Base-by-base conservation (phyloP, 129 eudicot genomes). In the Dittrichia graveolens region DNA sequence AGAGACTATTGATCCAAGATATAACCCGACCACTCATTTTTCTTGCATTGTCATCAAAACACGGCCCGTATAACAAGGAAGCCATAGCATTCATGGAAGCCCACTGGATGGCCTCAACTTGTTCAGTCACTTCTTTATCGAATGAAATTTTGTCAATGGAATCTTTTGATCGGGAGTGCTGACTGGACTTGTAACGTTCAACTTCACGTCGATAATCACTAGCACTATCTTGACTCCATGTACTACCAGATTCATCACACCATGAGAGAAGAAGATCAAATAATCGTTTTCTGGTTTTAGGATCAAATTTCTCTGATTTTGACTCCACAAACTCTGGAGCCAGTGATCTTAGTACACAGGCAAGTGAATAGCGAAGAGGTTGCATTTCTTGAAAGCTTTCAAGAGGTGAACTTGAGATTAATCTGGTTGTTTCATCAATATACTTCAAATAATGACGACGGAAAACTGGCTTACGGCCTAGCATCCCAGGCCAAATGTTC, bases 21-120 rank as follows among this genome's bases (percentile, higher is more conserved):
- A 94, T 94, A 46, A 94, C 99, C 4, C 97, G 79, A 13, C 99
- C 99, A 75, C 97, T 86, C 99, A 94, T 94, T 85, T 94, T 94
- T 69, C 97, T 84, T 16, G 99, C 99, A 75, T 88, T 94, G 83
- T 94, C 99, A 66, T 94, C 99, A 86, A 94, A 94, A 80, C 99
- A 94, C 65, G 97, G 99, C 72, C 99, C 99, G 55, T 94, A 94
- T 54, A 94, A 77, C 43, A 94, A 77, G 13, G 99, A 94, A 74
- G 99, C 99, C 99, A 94, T 88, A 65, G 99, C 99, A 75, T 94
- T 88, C 97, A 94, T 84, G 56, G 99, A 94, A 59, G 96, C 99
- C 99, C 97, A 90, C 58, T 94, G 99, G 66, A 94, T 94, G 35
- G 97, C 97, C 72, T 94, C 99, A 40, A 94, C 95, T 83, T 94